Base-by-base conservation (phyloP, 164 flowering plant genomes). In the Magnolia kwangsiensis region DNA sequence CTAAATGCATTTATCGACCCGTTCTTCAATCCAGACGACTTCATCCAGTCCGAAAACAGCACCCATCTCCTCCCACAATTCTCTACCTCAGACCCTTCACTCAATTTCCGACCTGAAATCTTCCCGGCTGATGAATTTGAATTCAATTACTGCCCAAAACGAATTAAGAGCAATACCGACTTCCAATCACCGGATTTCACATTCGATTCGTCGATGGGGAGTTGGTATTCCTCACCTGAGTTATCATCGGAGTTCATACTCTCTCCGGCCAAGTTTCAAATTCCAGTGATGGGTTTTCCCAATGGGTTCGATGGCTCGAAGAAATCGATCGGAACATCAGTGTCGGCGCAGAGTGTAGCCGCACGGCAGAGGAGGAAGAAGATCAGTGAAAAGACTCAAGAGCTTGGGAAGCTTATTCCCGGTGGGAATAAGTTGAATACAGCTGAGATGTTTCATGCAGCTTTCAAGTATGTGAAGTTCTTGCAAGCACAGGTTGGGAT, bases 301-400 rank as follows among this genome's bases (percentile, higher is more conserved):
- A 11, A 19, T 23, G 67, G 23, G 8, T 45, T 50, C 21, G 77
- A 77, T 8, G 18, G 31, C 23, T 11, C 24, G 45, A 76, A 24
- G 78, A 64, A 70, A 59, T 16, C 77, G 0, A 63, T 71, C 9
- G 76, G 67, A 2, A 67, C 69, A 58, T 51, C 72, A 63, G 58
- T 88, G 77, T 90, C 93, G 5, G 80, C 88, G 7, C 97, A 95
- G 84, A 95, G 95, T 81, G 81, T 87, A 0, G 97, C 97, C 0
- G 98, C 98, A 1, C 70, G 97, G 74, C 87, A 90, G 80, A 85
- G 98, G 89, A 84, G 98, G 83, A 87, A 90, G 87, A 95, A 83
- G 87, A 93, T 95, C 67, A 85, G 89, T 1, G 94, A 89, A 83
- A 95, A 90, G 92, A 93, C 98, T 2, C 91, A 87, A 8, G 92